A percentile compares a stretch with the other conserved stretches of the same genome.
These are phyloP conservation scores for Alternaria triticina DNA, from an alignment of 2,329 filamentous ascomycete genomes.

Conservation along the genomic window DNA sequence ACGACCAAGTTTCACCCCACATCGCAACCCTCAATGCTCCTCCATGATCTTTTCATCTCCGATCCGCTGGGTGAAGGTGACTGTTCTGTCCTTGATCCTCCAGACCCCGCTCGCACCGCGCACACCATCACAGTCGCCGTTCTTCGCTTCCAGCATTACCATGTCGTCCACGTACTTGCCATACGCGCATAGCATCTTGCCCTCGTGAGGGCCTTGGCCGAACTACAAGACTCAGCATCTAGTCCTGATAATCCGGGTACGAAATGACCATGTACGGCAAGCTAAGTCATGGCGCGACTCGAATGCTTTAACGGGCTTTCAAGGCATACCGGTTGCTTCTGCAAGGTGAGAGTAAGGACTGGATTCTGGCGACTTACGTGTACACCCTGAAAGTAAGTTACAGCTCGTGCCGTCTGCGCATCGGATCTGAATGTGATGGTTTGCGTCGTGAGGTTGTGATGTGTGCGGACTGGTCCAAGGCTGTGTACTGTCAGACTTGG, in stretches of 20 bases:
- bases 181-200: conserved; percentile 51
- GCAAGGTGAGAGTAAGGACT: neutral
- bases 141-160: conserved; percentile 29
- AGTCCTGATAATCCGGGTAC: neutral
- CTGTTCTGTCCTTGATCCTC: conserved; percentile 47
- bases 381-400: conserved; percentile 52
- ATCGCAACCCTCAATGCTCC: conserved; percentile 27
- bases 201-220: conserved; percentile 51
- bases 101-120: conserved; percentile 50
- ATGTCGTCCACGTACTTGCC: conserved; percentile 52
- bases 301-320: neutral
- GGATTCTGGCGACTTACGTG: conserved; percentile 27
- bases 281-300: neutral
- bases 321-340: neutral
- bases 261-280: neutral
- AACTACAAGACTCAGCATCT: conserved; percentile 28
- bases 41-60: conserved; percentile 46
- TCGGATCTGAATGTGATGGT: conserved; percentile 41
- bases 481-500: conserved; percentile 24
- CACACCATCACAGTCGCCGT: conserved; percentile 35
- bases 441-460: conserved; percentile 54
- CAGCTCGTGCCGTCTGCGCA: conserved; percentile 42
- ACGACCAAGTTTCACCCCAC: neutral
- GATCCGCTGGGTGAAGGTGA: conserved; percentile 47
- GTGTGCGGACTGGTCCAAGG: conserved; percentile 49